phyloP scores from a whole-genome alignment of 495 filamentous ascomycete species.

The Baudoinia panamericana region DNA sequence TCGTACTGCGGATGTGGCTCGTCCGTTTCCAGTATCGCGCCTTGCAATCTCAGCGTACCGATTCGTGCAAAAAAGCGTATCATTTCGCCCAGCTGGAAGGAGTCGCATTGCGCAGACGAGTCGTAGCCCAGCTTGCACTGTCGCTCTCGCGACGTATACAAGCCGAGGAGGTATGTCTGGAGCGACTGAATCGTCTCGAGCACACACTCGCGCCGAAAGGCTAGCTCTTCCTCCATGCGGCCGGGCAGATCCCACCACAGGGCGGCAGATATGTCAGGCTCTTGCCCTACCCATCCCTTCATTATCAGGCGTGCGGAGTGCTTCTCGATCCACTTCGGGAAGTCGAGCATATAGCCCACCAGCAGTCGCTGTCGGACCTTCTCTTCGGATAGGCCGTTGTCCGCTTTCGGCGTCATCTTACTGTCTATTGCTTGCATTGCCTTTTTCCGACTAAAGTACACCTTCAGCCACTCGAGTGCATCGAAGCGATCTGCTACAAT shows the following conservation, averaged over 20 bases:
- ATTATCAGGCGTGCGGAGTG: slow-evolving; percentile 50
- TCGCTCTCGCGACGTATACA: slow-evolving; percentile 46
- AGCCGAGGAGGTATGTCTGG: slow-evolving; percentile 54
- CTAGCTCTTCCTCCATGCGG: slow-evolving; percentile 66
- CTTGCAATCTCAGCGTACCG: slow-evolving; percentile 31
- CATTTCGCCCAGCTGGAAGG: slow-evolving; percentile 78
- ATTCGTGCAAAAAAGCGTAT: slow-evolving; percentile 55
- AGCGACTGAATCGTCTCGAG: slow-evolving; percentile 65
- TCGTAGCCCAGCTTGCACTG: slow-evolving; percentile 70
- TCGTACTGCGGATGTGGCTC: slow-evolving; percentile 26
- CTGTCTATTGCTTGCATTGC: slow-evolving; percentile 25
- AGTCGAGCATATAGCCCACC: slow-evolving; percentile 45
- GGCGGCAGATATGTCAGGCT: slow-evolving; percentile 32
- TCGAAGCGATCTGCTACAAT: slow-evolving; percentile 57
- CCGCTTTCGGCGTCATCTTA: slow-evolving; percentile 27
- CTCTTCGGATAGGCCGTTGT: slow-evolving; percentile 37
- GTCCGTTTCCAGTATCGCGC: slow-evolving; percentile 23
- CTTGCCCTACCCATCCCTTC: slow-evolving; percentile 46
- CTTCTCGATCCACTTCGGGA: slow-evolving; percentile 37
- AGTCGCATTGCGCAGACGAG: slow-evolving; percentile 62
- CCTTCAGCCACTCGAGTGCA: slow-evolving; percentile 35
- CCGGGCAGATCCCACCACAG: slow-evolving; percentile 65
- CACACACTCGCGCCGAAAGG: slow-evolving; percentile 53
- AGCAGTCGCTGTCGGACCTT: slow-evolving; percentile 50
- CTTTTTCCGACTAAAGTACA: slow-evolving; percentile 33